phyloP scores from a whole-genome alignment of 2,329 filamentous ascomycete genomes.

The Meredithiella fracta region DNA sequence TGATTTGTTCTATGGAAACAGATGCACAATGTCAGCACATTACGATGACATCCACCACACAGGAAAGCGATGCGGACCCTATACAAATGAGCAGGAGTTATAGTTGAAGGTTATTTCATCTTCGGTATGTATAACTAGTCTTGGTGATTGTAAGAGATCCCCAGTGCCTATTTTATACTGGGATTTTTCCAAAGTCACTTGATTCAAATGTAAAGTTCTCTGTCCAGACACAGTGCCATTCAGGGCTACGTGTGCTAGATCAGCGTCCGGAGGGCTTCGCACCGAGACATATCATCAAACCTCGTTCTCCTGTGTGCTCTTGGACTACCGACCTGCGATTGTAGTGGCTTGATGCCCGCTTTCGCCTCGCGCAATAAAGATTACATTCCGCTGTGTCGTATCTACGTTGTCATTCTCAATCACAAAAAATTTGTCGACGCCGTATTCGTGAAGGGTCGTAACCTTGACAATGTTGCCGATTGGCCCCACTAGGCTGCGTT shows the following conservation, averaged over 20 bases:
- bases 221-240: neutral
- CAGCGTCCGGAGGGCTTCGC: neutral
- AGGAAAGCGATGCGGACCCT: neutral
- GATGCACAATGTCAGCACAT: conserved; percentile 13
- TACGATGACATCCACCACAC: conserved; percentile 7
- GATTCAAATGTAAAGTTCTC: neutral
- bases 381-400: conserved; percentile 81
- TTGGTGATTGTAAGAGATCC: neutral
- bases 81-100: conserved; percentile 4
- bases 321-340: conserved; percentile 60
- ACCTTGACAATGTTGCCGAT: conserved; percentile 89
- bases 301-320: neutral
- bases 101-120: neutral
- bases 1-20: conserved; percentile 58
- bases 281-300: neutral
- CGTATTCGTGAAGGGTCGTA: conserved; percentile 88
- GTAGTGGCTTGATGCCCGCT: conserved; percentile 66
- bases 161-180: conserved; percentile 1
- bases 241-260: neutral
- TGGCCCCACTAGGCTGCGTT: conserved; percentile 75
- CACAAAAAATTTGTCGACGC: conserved; percentile 94
- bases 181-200: neutral
- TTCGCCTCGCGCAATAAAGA: conserved; percentile 86
- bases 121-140: neutral
- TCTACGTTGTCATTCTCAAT: conserved; percentile 92